phyloP scores from a whole-genome alignment of 1,284 basidiomycete genomes.

The Naganishia liquefaciens region DNA sequence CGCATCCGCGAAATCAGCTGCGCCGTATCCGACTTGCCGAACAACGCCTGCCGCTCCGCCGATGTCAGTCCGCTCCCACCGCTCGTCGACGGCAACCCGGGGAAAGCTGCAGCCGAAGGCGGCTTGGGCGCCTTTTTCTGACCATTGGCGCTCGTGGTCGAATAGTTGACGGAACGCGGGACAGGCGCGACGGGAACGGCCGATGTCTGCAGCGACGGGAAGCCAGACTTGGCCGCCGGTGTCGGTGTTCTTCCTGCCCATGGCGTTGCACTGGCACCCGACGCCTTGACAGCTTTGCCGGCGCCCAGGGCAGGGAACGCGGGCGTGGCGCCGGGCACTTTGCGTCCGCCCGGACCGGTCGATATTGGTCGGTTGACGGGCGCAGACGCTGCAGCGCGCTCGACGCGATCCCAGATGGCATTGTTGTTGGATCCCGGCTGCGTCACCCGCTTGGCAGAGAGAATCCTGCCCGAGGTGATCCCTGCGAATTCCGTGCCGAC shows the following conservation, averaged over 20 bases:
- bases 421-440: slow-evolving; percentile 63
- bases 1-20: slow-evolving; percentile 69
- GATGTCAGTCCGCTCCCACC: slow-evolving; percentile 45
- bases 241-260: slow-evolving; percentile 47
- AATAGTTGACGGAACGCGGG: slow-evolving; percentile 49
- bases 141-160: slow-evolving; percentile 35
- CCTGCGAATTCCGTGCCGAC: slow-evolving; percentile 68
- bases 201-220: slow-evolving; percentile 52
- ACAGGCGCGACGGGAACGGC: slow-evolving; percentile 37
- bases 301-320: slow-evolving; percentile 46
- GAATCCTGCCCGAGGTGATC: slow-evolving; percentile 73
- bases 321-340: slow-evolving; percentile 45
- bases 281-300: slow-evolving; percentile 29
- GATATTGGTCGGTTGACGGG: slow-evolving; percentile 54
- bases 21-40: slow-evolving; percentile 62
- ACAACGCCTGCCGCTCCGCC: slow-evolving; percentile 48
- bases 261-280: slow-evolving; percentile 40
- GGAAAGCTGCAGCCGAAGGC: slow-evolving; percentile 66
- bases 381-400: slow-evolving; percentile 70
- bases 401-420: slow-evolving; percentile 82
- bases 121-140: slow-evolving; percentile 37
- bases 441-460: slow-evolving; percentile 77
- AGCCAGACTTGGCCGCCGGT: slow-evolving; percentile 40
- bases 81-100: slow-evolving; percentile 62
- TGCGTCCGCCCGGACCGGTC: slow-evolving; percentile 34